Base-by-base conservation (phyloP, 352 stramenopile genomes). In the Blastocystis sp. region DNA sequence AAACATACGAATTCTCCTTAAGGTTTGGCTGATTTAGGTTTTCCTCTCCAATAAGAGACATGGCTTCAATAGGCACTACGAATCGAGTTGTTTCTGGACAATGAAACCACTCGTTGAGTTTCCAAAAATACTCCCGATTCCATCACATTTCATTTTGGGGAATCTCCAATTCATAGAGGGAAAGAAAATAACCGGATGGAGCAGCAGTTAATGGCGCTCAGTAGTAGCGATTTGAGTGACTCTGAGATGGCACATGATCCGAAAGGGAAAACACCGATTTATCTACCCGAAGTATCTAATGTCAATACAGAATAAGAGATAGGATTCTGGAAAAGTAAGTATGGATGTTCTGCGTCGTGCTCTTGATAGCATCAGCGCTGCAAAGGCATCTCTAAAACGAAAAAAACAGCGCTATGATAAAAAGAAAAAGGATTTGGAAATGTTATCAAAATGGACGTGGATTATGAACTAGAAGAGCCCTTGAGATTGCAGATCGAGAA, bases 11-110 rank as follows among this genome's bases (percentile, higher is more conserved):
- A 80, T 80, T 80, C 8, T 54, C 23, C 70, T 50, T 80, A 13
- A 80, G 34, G 20, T 80, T 37, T 11, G 43, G 39, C 23, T 34
- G 9, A 54, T 80, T 80, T 9, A 34, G 7, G 45, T 80, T 80
- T 54, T 80, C 70, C 23, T 80, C 45, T 29, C 70, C 70, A 80
- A 80, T 80, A 15, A 80, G 34, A 23, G 70, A 80, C 70, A 80
- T 80, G 29, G 29, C 29, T 26, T 23, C 50, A 18, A 29, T 23
- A 53, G 11, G 47, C 37, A 37, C 8, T 26, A 23, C 13, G 61
- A 70, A 70, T 70, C 61, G 1, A 23, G 23, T 23, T 26, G 37
- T 75, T 39, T 75, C 37, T 53, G 61, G 61, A 75, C 5, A 39
- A 43, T 75, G 23, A 47, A 75, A 75, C 20, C 26, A 43, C 11